A percentile compares a stretch with the other conserved stretches of the same genome.
Evolutionary conservation across 2,329 filamentous ascomycete genomes (phyloP).

Genomic region (Venturia effusa): DNA sequence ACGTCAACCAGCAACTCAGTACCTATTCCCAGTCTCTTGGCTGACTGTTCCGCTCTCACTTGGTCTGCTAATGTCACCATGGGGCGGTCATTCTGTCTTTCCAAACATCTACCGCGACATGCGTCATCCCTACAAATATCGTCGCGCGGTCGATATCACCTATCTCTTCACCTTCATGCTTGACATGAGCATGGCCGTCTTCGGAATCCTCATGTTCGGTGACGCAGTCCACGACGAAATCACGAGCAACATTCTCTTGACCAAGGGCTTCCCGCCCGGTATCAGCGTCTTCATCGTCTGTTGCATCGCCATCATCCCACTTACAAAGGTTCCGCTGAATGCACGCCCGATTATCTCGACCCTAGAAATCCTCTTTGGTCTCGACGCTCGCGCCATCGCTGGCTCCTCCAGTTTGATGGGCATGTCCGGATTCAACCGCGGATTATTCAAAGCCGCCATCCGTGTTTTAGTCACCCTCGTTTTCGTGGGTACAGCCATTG

Average conservation of each 20-base stretch:
- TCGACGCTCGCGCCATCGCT: constrained; percentile 48
- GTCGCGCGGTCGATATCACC: constrained; percentile 61
- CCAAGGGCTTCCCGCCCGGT: constrained; percentile 59
- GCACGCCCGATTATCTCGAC: constrained; percentile 81
- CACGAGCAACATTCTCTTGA: constrained; percentile 76
- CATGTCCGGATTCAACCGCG: constrained; percentile 46
- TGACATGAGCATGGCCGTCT: constrained; percentile 70
- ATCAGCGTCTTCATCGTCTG: constrained; percentile 72
- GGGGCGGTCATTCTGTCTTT: constrained; percentile 65
- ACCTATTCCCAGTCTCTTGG: constrained; percentile 80
- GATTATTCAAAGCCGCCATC: constrained; percentile 48
- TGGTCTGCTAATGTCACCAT: constrained; percentile 76
- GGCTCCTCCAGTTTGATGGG: constrained; percentile 39
- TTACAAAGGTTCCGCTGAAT: constrained; percentile 85
- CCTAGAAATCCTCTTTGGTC: constrained; percentile 66
- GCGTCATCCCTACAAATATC: constrained; percentile 75
- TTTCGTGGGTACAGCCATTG: constrained; percentile 64
- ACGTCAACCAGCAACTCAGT: constrained; percentile 65
- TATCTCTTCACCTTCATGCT: constrained; percentile 82
- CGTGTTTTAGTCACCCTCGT: constrained; percentile 56
- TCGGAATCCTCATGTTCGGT: constrained; percentile 90
- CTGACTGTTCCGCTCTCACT: constrained; percentile 76
- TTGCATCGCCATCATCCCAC: constrained; percentile 82
- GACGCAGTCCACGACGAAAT: constrained; percentile 79
- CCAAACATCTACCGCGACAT: constrained; percentile 76